Percentiles rank a stretch among this genome's conserved stretches.
These are phyloP conservation scores for Ogataea nitratoaversa DNA, from an alignment of 805 yeast genomes.

Conservation along the genomic window DNA sequence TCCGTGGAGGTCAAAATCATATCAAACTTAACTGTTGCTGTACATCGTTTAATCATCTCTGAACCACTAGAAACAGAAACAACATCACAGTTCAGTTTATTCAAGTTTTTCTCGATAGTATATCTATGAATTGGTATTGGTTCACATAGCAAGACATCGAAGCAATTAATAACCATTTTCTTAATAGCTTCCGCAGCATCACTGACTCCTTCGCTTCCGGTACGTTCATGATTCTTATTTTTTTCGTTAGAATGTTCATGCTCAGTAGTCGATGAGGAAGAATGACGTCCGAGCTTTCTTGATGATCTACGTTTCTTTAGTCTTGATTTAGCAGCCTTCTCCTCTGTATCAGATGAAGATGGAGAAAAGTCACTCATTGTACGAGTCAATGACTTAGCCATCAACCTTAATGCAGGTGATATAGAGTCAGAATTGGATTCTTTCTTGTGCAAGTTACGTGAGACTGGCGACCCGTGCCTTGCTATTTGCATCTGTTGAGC, in stretches of 20 bases:
- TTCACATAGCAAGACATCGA: slow-evolving; percentile 79
- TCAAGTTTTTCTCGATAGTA: slow-evolving; percentile 59
- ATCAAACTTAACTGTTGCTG: slow-evolving; percentile 82
- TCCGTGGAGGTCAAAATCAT: slow-evolving; percentile 72
- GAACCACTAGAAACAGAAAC: slow-evolving; percentile 76
- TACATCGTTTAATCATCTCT: slow-evolving; percentile 74
- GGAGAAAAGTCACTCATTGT: slow-evolving; percentile 37
- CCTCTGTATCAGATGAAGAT: slow-evolving; percentile 70
- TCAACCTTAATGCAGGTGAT: slow-evolving; percentile 23
- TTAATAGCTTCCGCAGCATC: slow-evolving; percentile 15
- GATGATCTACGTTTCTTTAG: slow-evolving; percentile 52
- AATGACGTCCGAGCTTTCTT: slow-evolving; percentile 26
- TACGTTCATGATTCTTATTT: too few species aligned
- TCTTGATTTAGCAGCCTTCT: slow-evolving; percentile 47
- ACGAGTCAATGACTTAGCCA: slow-evolving; percentile 20
- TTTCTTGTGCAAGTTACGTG: slow-evolving; percentile 9
- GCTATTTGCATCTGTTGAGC: slow-evolving; percentile 4
- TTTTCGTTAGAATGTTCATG: not conserved
- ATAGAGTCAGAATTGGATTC: slow-evolving; percentile 7
- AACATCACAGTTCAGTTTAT: slow-evolving; percentile 72
- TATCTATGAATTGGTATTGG: slow-evolving; percentile 80
- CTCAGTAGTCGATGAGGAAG: slow-evolving; percentile 24
- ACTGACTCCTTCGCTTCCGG: not conserved
- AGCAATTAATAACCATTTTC: slow-evolving; percentile 19
- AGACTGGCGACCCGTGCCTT: slow-evolving; percentile 15